phyloP scores from a whole-genome alignment of 495 filamentous ascomycete genomes.

The Neurospora discreta region DNA sequence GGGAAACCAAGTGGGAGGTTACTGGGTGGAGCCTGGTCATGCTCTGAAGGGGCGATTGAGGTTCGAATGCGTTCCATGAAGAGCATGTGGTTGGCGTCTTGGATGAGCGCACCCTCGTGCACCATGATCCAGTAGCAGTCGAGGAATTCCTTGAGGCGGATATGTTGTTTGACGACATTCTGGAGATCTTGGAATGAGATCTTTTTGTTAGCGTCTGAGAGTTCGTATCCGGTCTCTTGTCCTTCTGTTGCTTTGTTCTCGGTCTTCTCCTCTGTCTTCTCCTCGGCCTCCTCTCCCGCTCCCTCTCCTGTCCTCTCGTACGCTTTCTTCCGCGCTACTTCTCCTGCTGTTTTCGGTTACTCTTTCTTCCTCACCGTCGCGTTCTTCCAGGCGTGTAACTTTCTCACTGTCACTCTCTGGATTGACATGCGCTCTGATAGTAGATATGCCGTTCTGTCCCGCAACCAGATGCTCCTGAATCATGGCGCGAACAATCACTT shows the following conservation, averaged over 20 bases:
- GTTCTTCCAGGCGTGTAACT: background rate
- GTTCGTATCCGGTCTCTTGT: background rate
- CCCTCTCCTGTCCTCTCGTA: background rate
- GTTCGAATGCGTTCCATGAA: background rate
- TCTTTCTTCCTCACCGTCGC: background rate
- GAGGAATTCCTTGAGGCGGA: background rate
- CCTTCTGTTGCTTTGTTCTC: background rate
- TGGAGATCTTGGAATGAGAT: background rate
- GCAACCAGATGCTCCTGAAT: background rate
- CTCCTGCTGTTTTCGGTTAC: background rate
- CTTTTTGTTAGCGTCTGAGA: background rate
- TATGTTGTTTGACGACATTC: background rate
- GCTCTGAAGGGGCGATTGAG: background rate
- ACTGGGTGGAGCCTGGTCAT: background rate
- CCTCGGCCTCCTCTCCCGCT: background rate
- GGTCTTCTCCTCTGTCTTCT: background rate
- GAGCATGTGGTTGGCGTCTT: background rate
- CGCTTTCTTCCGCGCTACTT: background rate
- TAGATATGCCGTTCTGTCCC: background rate
- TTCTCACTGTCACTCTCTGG: background rate
- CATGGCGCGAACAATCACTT: background rate
- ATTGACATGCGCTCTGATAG: background rate
- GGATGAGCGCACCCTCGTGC: background rate
- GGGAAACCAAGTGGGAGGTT: background rate
- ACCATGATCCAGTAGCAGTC: background rate